Evolutionary conservation across 192 early-diverging fungal species (phyloP).

Genomic region (Dissophora globulifera): DNA sequence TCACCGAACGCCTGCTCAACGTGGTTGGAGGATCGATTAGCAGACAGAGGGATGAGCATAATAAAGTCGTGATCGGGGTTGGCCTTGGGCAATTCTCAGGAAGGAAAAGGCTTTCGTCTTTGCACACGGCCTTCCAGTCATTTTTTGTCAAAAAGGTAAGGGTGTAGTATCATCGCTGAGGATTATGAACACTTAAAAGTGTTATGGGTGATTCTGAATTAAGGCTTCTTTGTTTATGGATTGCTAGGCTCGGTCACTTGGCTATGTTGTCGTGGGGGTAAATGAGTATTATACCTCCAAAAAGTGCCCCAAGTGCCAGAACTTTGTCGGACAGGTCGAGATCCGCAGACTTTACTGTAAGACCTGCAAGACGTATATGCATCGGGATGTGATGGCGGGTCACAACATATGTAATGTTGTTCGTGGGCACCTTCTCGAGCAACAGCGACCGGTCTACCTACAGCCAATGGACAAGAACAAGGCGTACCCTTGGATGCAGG

Average conservation of each 20-base stretch:
- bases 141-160: too few relatives aligned
- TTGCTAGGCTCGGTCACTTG: background rate
- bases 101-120: too few relatives aligned
- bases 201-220: background rate
- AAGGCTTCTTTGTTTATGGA: background rate
- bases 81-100: conserved; percentile 25
- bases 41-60: background rate
- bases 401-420: conserved; percentile 8
- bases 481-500: too few relatives aligned
- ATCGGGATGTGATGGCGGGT: conserved; percentile 2
- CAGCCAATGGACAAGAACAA: too few relatives aligned
- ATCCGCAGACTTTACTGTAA: background rate
- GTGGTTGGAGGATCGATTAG: conserved; percentile 12
- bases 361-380: conserved; percentile 4
- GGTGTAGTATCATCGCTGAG: background rate
- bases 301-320: conserved; percentile 13
- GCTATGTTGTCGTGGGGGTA: conserved; percentile 24
- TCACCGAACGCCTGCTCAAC: conserved; percentile 2
- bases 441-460: too few relatives aligned
- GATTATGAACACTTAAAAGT: background rate
- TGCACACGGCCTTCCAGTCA: too few relatives aligned
- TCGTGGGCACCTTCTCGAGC: background rate
- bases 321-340: conserved; percentile 24
- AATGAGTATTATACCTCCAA: conserved; percentile 30
- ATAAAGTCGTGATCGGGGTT: conserved; percentile 23